A percentile compares a stretch with the other conserved stretches of the same genome.
Conservation (phyloP, 306 rosid species). For the Corylus avellana region DNA sequence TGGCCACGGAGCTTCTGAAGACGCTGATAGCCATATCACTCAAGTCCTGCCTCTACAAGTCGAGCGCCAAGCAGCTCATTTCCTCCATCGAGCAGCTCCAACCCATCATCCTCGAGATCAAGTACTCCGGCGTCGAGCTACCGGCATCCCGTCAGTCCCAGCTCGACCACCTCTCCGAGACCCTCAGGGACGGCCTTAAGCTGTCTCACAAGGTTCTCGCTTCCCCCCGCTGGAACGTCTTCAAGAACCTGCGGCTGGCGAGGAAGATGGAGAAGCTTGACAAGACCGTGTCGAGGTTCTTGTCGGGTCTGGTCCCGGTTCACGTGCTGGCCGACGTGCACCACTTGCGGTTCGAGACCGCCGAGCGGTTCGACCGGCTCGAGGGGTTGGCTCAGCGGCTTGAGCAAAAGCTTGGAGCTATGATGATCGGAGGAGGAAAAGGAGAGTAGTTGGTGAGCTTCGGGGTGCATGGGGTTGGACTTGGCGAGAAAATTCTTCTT, state of each 20-base stretch:
- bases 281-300: conserved; percentile 49
- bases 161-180: conserved; percentile 64
- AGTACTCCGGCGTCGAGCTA: conserved; percentile 78
- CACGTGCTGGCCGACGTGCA: conserved; percentile 81
- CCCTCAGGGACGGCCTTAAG: conserved; percentile 56
- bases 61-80: conserved; percentile 59
- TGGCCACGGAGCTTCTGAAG: conserved; percentile 74
- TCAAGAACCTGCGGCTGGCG: conserved; percentile 62
- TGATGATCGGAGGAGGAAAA: conserved; percentile 55
- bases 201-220: conserved; percentile 57
- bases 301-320: conserved; percentile 62
- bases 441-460: conserved; percentile 48
- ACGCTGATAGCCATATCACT: conserved; percentile 42
- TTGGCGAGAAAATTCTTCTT: no score
- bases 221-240: conserved; percentile 71
- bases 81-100: conserved; percentile 32
- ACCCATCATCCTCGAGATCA: conserved; percentile 71
- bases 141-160: conserved; percentile 54
- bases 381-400: conserved; percentile 2
- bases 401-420: conserved; percentile 50
- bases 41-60: conserved; percentile 54
- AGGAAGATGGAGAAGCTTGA: conserved; percentile 80
- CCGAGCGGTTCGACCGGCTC: conserved; percentile 62
- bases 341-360: conserved; percentile 49
- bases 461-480: no score